These are phyloP conservation scores for Lenzites betulinus DNA, from an alignment of 768 basidiomycete genomes.

Conservation along the genomic window DNA sequence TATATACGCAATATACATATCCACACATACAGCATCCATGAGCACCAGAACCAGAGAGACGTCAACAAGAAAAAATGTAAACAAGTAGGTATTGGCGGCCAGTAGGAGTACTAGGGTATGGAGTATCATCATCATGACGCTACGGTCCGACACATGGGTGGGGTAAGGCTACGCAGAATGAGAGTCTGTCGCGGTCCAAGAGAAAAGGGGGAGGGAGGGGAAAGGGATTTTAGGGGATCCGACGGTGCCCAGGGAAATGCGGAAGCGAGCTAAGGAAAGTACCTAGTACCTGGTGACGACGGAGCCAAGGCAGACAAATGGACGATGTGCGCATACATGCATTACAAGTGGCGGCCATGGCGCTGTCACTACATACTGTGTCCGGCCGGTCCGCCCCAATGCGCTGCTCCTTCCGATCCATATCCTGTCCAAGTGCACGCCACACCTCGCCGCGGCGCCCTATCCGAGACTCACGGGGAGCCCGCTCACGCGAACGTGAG, in stretches of 20 bases:
- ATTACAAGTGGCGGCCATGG: neutral
- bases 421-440: too few species aligned
- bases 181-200: too few species aligned
- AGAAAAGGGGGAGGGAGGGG: neutral
- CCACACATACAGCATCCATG: too few species aligned
- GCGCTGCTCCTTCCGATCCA: neutral
- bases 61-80: neutral
- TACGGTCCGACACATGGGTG: neutral
- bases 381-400: neutral
- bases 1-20: too few species aligned
- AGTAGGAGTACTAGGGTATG: slow-evolving; percentile 2
- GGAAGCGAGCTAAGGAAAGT: too few species aligned
- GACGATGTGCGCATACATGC: too few species aligned
- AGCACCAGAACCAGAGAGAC: too few species aligned
- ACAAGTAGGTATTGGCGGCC: neutral
- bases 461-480: neutral
- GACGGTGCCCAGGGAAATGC: too few species aligned
- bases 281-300: too few species aligned
- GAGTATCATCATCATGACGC: neutral
- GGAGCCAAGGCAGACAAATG: too few species aligned
- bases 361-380: neutral
- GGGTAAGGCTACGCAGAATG: too few species aligned
- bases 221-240: too few species aligned
- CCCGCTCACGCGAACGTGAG: slow-evolving; percentile 26
- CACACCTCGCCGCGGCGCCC: neutral